These are phyloP conservation scores for Colletotrichum noveboracense DNA, from an alignment of 2,329 filamentous ascomycete species.

Conservation along the genomic window DNA sequence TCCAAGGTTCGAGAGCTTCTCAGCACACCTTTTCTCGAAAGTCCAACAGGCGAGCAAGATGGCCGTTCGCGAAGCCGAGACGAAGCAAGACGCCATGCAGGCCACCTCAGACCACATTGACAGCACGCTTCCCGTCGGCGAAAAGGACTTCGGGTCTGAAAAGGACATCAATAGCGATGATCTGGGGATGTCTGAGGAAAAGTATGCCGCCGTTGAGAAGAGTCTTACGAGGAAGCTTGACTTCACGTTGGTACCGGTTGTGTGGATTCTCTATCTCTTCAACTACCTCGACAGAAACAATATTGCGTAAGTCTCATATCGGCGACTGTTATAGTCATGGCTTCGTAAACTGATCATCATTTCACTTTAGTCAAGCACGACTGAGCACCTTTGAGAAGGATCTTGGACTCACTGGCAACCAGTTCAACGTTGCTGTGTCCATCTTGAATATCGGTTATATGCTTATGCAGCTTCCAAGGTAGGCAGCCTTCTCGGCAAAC, in stretches of 20 bases:
- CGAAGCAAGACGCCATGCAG: background rate
- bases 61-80: background rate
- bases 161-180: background rate
- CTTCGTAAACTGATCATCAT: background rate
- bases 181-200: background rate
- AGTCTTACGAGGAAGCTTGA: constrained; percentile 26
- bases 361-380: background rate
- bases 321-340: background rate
- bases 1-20: too few relatives aligned
- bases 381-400: constrained; percentile 1
- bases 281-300: constrained; percentile 10
- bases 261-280: constrained; percentile 4
- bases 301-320: constrained; percentile 10
- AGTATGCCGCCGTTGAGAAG: background rate
- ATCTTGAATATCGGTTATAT: constrained; percentile 3
- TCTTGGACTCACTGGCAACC: background rate
- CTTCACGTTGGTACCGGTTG: constrained; percentile 23
- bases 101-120: background rate
- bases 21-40: background rate
- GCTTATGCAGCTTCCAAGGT: background rate
- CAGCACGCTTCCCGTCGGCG: background rate
- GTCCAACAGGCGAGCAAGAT: background rate
- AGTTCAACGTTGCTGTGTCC: background rate
- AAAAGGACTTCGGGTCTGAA: background rate
- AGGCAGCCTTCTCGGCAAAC: fast-evolving